Percentiles rank a stretch among this genome's conserved stretches.
Conservation (phyloP, 2,329 filamentous ascomycete species). For the Periconia sp. region DNA sequence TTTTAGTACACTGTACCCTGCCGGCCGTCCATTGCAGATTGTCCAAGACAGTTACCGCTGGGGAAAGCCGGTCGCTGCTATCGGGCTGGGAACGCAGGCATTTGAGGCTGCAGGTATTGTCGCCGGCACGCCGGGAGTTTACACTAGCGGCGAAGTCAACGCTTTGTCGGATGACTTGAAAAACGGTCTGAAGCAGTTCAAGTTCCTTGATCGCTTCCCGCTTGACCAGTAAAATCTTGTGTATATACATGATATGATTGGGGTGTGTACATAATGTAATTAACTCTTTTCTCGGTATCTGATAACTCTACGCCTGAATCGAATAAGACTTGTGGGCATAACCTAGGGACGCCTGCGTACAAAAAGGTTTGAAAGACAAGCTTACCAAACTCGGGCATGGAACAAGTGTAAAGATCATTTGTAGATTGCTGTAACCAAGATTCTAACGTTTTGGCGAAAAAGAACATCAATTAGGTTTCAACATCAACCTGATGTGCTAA, state of each 20-base stretch:
- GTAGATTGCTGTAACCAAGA: too few species aligned
- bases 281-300: too few species aligned
- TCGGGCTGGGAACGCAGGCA: slow-evolving; percentile 52
- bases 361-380: too few species aligned
- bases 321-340: too few species aligned
- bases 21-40: slow-evolving; percentile 65
- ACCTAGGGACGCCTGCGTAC: too few species aligned
- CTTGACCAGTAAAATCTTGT: slow-evolving; percentile 47
- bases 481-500: too few species aligned
- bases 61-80: slow-evolving; percentile 68
- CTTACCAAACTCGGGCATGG: too few species aligned
- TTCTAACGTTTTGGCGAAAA: too few species aligned
- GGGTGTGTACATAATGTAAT: too few species aligned
- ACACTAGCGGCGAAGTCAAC: slow-evolving; percentile 12
- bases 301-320: too few species aligned
- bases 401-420: too few species aligned
- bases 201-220: slow-evolving; percentile 66
- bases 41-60: slow-evolving; percentile 65
- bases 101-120: slow-evolving; percentile 51
- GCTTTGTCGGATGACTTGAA: slow-evolving; percentile 24
- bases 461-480: too few species aligned
- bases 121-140: slow-evolving; percentile 42
- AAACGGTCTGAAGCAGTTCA: slow-evolving; percentile 65
- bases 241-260: background rate
- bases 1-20: slow-evolving; percentile 61